Percentiles rank a stretch among this genome's conserved stretches.
Conservation (phyloP, 1,284 basidiomycete genomes). For the Dichomitus squalens region DNA sequence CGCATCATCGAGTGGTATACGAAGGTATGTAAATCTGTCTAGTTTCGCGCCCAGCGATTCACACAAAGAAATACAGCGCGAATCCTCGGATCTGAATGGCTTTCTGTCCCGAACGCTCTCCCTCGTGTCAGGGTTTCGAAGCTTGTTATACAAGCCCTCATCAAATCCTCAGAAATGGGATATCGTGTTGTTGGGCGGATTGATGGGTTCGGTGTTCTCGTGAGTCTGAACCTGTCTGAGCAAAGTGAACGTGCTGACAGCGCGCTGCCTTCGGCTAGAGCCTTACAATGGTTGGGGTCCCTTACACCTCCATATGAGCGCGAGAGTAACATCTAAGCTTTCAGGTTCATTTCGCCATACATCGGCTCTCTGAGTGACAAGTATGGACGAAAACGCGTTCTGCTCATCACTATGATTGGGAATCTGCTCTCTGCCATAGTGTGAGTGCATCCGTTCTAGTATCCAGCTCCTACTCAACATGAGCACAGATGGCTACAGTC, state of each 20-base stretch:
- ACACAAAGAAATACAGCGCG: conserved; percentile 49
- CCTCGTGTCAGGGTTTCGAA: conserved; percentile 64
- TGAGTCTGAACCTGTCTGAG: conserved; percentile 40
- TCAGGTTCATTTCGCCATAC: conserved; percentile 72
- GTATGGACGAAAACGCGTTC: conserved; percentile 81
- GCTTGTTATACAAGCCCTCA: conserved; percentile 59
- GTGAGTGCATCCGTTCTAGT: conserved; percentile 44
- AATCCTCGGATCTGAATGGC: conserved; percentile 66
- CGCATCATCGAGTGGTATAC: conserved; percentile 90
- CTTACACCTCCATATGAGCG: neutral
- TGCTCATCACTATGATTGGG: conserved; percentile 87
- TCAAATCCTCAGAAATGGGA: conserved; percentile 77
- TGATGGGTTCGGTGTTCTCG: conserved; percentile 92
- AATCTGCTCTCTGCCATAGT: conserved; percentile 84
- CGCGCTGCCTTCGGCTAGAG: conserved; percentile 42
- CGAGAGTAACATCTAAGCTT: neutral
- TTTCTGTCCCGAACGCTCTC: conserved; percentile 71
- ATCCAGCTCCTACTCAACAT: neutral
- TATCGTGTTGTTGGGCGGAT: conserved; percentile 81
- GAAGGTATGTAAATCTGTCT: conserved; percentile 45
- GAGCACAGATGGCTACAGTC: conserved; percentile 72
- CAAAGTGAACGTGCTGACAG: conserved; percentile 4
- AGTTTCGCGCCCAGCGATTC: neutral
- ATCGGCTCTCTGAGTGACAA: conserved; percentile 85
- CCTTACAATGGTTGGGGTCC: conserved; percentile 63